Evolutionary conservation across 148 eudicot species (phyloP), one percentile per base, ranked within the genome.

Genomic region (Cornus florida): DNA sequence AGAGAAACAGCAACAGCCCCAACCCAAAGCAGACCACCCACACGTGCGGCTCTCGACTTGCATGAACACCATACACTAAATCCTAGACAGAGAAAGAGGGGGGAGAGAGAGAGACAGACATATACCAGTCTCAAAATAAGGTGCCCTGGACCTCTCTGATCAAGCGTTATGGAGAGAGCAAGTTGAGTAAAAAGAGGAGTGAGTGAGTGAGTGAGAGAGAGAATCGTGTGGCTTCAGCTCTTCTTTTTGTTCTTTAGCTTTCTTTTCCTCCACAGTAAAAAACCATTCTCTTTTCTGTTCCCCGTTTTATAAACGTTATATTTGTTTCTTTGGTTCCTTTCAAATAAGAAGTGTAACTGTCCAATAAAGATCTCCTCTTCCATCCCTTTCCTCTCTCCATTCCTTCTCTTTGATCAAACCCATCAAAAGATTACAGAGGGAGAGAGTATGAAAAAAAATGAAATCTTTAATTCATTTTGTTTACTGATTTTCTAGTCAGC

Each of bases 31-130:
- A 43, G 38, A 35, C 48, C 9, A 43, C 8, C 87, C 91, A 84
- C 91, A 86, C 91, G 91, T 86, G 91, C 82, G 87, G 84, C 35
- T 84, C 82, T 82, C 69, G 84, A 84, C 46, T 84, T 78, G 75
- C 73, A 80, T 69, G 74, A 80, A 78, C 85, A 16, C 73, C 0
- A 3, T 7, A 57, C 72, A 57, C 64, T 32, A 19, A n/a, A 6
- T 11, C 68, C 38, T 50, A 60, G 65, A 60, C 23, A 60, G 65
- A 60, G 65, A 65, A 50, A 78, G 70, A 79, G 76, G 71, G 23
- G 71, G 7, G 28, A 62, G 11, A 60, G 33, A 24, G 69, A 17
- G 8, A 62, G 23, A 62, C 0, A 62, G 24, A 62, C 17, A 48
- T 0, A 12, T 2, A 60, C 39, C 38, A 73, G 71, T 79, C 53